Evolutionary conservation across 805 yeast species (phyloP).

Genomic region (Cyberlindnera maritima): DNA sequence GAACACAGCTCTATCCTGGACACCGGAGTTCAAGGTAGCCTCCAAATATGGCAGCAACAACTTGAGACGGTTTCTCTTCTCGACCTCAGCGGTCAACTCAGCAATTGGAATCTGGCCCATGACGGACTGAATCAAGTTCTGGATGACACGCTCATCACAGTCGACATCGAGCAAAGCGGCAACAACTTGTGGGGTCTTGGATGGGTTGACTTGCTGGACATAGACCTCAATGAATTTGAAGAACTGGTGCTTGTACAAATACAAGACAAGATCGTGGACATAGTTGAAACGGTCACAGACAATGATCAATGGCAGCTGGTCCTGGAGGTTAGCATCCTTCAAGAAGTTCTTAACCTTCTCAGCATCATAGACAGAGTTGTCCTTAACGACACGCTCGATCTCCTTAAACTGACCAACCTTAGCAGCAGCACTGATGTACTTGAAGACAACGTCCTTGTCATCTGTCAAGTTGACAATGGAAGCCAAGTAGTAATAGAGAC

Average conservation of each 20-base stretch:
- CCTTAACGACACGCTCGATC: constrained; percentile 93
- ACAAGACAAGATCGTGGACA: constrained; percentile 90
- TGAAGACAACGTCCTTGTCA: constrained; percentile 92
- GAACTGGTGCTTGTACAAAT: constrained; percentile 91
- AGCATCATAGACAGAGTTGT: constrained; percentile 91
- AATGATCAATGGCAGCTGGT: constrained; percentile 93
- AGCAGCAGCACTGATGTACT: constrained; percentile 94
- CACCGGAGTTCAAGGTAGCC: constrained; percentile 77
- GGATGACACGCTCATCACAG: constrained; percentile 88
- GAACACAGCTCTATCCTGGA: constrained; percentile 86
- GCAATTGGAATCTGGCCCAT: constrained; percentile 92
- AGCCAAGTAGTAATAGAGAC: constrained; percentile 89
- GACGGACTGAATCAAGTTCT: constrained; percentile 76
- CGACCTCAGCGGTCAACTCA: constrained; percentile 90
- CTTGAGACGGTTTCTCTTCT: constrained; percentile 92
- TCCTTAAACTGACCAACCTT: constrained; percentile 86
- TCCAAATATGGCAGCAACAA: constrained; percentile 90
- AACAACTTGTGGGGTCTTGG: constrained; percentile 93
- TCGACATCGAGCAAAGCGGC: constrained; percentile 97
- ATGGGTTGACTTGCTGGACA: constrained; percentile 96
- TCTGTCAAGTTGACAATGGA: constrained; percentile 91
- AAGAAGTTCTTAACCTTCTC: constrained; percentile 96
- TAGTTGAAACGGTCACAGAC: constrained; percentile 91
- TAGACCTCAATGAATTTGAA: constrained; percentile 97
- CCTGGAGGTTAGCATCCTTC: constrained; percentile 90